These are phyloP conservation scores for Calonectria henricotiae DNA, from an alignment of 2,329 filamentous ascomycete species.

Conservation along the genomic window DNA sequence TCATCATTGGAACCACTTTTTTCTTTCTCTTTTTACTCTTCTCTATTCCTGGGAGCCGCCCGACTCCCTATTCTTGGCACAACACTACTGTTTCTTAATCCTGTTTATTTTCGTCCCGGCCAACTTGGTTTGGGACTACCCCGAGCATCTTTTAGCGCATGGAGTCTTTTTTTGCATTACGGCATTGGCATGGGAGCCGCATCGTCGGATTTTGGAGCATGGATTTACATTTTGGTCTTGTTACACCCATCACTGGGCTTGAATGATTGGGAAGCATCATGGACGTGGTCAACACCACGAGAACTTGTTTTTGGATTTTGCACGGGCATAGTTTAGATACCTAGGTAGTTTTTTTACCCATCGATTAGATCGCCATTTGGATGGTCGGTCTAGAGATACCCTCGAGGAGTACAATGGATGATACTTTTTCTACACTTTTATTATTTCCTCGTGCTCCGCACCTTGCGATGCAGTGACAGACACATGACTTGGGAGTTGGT, in stretches of 20 bases:
- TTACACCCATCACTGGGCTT: slow-evolving; percentile 32
- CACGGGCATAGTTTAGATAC: slow-evolving; percentile 38
- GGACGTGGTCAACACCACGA: slow-evolving; percentile 21
- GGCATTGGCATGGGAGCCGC: slow-evolving; percentile 26
- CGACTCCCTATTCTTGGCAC: slow-evolving; percentile 24
- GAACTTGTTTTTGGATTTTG: slow-evolving; percentile 25
- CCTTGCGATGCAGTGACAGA: slow-evolving; percentile 7
- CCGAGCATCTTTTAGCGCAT: slow-evolving; percentile 30
- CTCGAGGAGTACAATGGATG: slow-evolving; percentile 32
- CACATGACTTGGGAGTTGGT: slow-evolving; percentile 14
- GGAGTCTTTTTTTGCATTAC: slow-evolving; percentile 30
- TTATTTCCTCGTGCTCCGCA: not conserved
- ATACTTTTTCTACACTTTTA: slow-evolving; percentile 20
- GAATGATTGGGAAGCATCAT: slow-evolving; percentile 23
- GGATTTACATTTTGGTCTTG: slow-evolving; percentile 30
- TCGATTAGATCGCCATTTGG: slow-evolving; percentile 21
- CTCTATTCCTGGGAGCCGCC: slow-evolving; percentile 8
- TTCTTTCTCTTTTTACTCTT: slow-evolving; percentile 10
- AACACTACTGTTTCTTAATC: slow-evolving; percentile 29
- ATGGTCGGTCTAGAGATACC: slow-evolving; percentile 34
- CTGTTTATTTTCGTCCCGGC: slow-evolving; percentile 29
- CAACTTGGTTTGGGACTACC: slow-evolving; percentile 21
- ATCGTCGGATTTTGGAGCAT: slow-evolving; percentile 26
- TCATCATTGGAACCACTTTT: slow-evolving; percentile 26
- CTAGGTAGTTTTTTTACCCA: slow-evolving; percentile 36